These are phyloP conservation scores for Gossypium longicalyx DNA, from an alignment of 345 rosid species.

Conservation along the genomic window DNA sequence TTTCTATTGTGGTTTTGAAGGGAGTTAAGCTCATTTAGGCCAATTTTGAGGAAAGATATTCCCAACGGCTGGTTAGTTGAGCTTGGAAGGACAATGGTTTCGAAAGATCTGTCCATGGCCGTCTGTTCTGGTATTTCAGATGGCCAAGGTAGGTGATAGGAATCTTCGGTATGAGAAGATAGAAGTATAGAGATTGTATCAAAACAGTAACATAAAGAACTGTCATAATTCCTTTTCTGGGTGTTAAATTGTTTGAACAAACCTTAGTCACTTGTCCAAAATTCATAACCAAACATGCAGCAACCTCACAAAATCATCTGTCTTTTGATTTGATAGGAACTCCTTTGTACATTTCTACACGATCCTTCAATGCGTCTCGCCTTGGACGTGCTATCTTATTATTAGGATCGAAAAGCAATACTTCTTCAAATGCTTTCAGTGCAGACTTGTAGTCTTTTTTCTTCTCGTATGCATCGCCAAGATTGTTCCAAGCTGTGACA, in stretches of 20 bases:
- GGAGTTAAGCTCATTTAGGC: too few species aligned
- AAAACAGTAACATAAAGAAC: not conserved
- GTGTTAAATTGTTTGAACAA: not conserved
- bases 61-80: too few species aligned
- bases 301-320: conserved; percentile 31
- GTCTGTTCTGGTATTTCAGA: too few species aligned
- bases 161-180: too few species aligned
- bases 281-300: not conserved
- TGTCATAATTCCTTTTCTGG: not conserved
- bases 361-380: conserved; percentile 66
- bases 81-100: too few species aligned
- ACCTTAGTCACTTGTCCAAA: not conserved
- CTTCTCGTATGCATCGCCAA: conserved; percentile 95
- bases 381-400: conserved; percentile 82
- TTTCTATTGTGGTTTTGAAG: too few species aligned
- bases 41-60: too few species aligned
- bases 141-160: too few species aligned
- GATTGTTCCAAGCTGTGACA: conserved; percentile 98
- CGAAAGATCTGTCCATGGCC: too few species aligned
- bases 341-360: conserved; percentile 69
- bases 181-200: not conserved
- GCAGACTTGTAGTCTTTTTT: conserved; percentile 70
- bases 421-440: conserved; percentile 94
- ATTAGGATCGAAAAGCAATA: conserved; percentile 82
- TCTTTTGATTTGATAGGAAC: conserved; percentile 73